Base-by-base conservation (phyloP, 2,329 filamentous ascomycete genomes). In the Teratosphaeria destructans region DNA sequence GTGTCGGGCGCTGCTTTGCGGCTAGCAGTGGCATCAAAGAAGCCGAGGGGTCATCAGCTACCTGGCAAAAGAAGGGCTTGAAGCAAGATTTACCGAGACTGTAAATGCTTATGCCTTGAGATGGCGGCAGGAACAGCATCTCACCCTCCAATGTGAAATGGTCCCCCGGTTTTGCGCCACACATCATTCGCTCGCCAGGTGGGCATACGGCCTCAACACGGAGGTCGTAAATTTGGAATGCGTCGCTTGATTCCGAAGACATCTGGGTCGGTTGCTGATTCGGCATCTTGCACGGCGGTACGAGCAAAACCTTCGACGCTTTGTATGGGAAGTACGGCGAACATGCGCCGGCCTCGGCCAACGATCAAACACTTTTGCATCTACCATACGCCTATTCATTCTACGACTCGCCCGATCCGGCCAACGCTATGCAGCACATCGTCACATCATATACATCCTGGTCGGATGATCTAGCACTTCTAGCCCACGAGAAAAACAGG, bases 51-150 rank as follows among this genome's bases (percentile, higher is more conserved):
- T 55, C 23, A 54, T 49, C 27, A 29, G 43, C n/a, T 34, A 39
- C 12, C 27, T 26, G 3, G 26, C 32, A 7, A 52, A n/a, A 10
- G 49, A 8, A 26, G 49, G 32, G 37, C 11, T 5, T 16, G 26
- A 6, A 52, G 3, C 5, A 37, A 26, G 3, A 59, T 60, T 34
- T 53, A 66, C 64, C 59, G 14, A 66, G 57, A 52, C 63, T 65
- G 61, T 66, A 66, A 12, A 66, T 66, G 43, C 64, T 66, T 32
- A 65, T 64, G 3, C 64, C 64, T 56, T 66, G 64, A 35, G 53
- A 59, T 39, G 56, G 53, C 47, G 64, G 62, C 37, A 66, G 57
- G 53, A 65, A 62, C 47, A 66, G 39, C 63, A 66, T 66, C 57
- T 66, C 64, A n/a, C 63, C 64, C 47, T 58, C 54, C 35, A 66